Conservation (phyloP, 805 yeast genomes). For the Myxozyma monticola region DNA sequence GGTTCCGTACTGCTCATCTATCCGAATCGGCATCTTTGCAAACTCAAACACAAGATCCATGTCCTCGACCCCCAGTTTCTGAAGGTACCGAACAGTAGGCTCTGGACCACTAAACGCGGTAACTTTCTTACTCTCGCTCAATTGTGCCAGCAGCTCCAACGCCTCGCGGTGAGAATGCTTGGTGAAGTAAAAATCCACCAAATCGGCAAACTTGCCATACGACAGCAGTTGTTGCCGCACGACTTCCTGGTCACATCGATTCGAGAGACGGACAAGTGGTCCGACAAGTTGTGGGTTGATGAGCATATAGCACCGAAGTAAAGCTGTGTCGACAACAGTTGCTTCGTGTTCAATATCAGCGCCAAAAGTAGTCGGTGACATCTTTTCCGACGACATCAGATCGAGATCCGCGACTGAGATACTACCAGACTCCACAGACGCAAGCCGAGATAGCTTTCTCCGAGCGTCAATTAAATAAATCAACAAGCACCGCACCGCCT, state of each 20-base stretch:
- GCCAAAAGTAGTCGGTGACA: constrained; percentile 31
- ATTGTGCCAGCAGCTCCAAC: constrained; percentile 53
- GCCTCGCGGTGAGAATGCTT: constrained; percentile 65
- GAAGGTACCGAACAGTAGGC: constrained; percentile 57
- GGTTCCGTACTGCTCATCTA: constrained; percentile 43
- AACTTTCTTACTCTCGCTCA: constrained; percentile 36
- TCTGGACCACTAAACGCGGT: constrained; percentile 42
- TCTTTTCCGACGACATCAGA: constrained; percentile 10
- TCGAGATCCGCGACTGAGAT: constrained; percentile 24
- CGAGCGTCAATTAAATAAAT: constrained; percentile 53
- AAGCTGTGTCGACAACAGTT: constrained; percentile 65
- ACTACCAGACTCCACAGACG: constrained; percentile 22
- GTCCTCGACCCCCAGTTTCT: constrained; percentile 51
- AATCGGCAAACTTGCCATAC: constrained; percentile 58
- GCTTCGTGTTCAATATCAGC: constrained; percentile 41
- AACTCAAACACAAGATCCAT: constrained; percentile 59
- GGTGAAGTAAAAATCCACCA: constrained; percentile 76
- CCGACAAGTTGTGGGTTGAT: constrained; percentile 73
- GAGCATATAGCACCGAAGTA: constrained; percentile 72
- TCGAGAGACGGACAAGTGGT: constrained; percentile 74
- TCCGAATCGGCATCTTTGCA: constrained; percentile 52
- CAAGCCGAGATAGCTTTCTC: constrained; percentile 44
- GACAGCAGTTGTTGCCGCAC: constrained; percentile 57
- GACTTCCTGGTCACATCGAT: constrained; percentile 64
- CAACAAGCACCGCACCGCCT: constrained; percentile 40